Conservation (phyloP, 768 basidiomycete genomes). For the Tylopilus vinaceipallidus region DNA sequence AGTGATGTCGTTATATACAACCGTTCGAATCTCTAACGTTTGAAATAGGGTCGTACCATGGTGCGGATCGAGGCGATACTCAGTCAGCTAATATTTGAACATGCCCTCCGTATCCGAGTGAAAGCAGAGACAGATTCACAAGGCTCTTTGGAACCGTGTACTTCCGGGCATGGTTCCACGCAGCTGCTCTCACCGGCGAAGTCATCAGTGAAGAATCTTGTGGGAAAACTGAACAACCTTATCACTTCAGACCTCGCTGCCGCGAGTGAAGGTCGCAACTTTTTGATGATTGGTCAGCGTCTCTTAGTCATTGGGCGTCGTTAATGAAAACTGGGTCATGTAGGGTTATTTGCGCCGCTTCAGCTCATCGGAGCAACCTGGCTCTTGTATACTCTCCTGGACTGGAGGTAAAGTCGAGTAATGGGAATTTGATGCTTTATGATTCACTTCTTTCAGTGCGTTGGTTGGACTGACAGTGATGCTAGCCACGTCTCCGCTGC, state of each 20-base stretch:
- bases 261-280: neutral
- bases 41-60: neutral
- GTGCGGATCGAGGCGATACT: constrained; percentile 2
- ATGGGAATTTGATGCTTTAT: no score
- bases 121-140: neutral
- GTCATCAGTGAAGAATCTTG: neutral
- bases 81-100: constrained; percentile 2
- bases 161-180: no score
- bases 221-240: constrained; percentile 4
- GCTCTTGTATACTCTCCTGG: constrained; percentile 2
- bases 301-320: neutral
- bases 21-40: neutral
- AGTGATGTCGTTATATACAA: neutral
- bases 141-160: neutral
- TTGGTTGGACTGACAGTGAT: neutral
- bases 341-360: neutral
- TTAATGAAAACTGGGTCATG: neutral
- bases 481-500: neutral
- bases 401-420: neutral
- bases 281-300: constrained; percentile 1
- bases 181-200: neutral
- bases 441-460: neutral
- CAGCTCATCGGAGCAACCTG: constrained; percentile 1
- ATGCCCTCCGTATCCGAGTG: constrained; percentile 2
- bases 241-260: neutral